Evolutionary conservation across 2,329 filamentous ascomycete genomes (phyloP), one percentile per base, ranked within the genome.

Genomic region (Calonectria hawksworthii): DNA sequence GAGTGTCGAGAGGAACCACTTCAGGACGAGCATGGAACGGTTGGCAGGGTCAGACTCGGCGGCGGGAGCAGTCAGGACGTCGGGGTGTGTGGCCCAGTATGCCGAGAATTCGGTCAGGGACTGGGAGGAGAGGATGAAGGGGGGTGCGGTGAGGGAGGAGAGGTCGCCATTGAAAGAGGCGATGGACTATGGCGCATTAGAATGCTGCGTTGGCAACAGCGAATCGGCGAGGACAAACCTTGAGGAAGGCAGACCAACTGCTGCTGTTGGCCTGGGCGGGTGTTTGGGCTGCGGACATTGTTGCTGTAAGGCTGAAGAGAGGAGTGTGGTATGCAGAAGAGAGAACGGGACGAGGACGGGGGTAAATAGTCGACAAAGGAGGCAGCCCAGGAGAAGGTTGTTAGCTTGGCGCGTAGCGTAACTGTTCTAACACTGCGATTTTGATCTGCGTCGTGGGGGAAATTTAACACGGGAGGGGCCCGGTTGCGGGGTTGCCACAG

Each of bases 1-100:
- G 68, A 99, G 89, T 4, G 96, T 98, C 82, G 93, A 96, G 70
- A 99, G 87, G 87, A 98, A 99, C 96, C 96, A 99, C 86, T 96
- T 98, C 80, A 98, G 88, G n/a, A 99, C 96, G 41, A 96, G 89
- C 78, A 98, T 87, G 26, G 95, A 93, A 75, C 96, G 93, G 88
- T 95, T 97, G 81, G 94, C 92, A 0, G 96, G 91, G 83, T 98
- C 94, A 68, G 92, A 81, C 84, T 98, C 96, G 73, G 90, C 89
- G 64, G 95, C 94, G 3, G 96, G 95, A 16, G 96, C 96, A 74
- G 95, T 92, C 80, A 99, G 94, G 75, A 98, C 86, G 23, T 88
- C 86, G 4, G 94, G 94, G 82, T 96, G 93, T 79, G 95, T 94
- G 76, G 93, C 93, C 94, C 94, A 96, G 87, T 96, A 96, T 68